Conservation (phyloP, 2,329 filamentous ascomycete species). For the Penicillium crustosum region DNA sequence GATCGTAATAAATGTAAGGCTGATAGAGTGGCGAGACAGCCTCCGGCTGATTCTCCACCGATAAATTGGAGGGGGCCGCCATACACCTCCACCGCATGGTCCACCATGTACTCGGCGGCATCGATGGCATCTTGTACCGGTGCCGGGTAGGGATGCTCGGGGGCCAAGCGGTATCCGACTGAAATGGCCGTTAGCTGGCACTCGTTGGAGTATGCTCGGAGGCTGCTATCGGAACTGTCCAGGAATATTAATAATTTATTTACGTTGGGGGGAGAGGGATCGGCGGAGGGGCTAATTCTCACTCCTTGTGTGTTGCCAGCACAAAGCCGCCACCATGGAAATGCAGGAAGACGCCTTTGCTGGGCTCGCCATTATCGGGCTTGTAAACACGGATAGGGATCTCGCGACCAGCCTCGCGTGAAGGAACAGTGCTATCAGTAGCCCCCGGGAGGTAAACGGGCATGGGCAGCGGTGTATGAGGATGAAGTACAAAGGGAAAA, state of each 20-base stretch:
- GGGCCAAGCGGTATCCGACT: constrained; percentile 60
- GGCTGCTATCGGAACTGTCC: constrained; percentile 45
- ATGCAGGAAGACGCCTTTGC: constrained; percentile 53
- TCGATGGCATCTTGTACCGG: not conserved
- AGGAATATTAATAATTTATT: not conserved
- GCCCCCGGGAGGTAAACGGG: constrained; percentile 50
- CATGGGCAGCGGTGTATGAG: constrained; percentile 48
- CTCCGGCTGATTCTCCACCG: not conserved
- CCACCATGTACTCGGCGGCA: not conserved
- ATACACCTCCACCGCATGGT: not conserved
- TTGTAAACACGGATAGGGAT: constrained; percentile 56
- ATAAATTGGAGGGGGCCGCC: not conserved
- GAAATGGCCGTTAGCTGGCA: constrained; percentile 53
- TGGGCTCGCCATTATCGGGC: constrained; percentile 45
- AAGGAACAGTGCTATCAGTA: constrained; percentile 51
- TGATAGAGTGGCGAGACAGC: not conserved
- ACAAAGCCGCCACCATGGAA: constrained; percentile 56
- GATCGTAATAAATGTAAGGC: not conserved
- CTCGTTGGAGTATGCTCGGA: constrained; percentile 53
- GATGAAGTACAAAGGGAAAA: not conserved
- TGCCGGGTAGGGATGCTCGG: constrained; percentile 60
- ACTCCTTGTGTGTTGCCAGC: constrained; percentile 25
- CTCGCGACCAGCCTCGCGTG: constrained; percentile 50
- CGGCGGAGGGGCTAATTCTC: not conserved
- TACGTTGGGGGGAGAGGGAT: not conserved